Conservation (phyloP, 129 eudicot genomes). For the Logfia minima region DNA sequence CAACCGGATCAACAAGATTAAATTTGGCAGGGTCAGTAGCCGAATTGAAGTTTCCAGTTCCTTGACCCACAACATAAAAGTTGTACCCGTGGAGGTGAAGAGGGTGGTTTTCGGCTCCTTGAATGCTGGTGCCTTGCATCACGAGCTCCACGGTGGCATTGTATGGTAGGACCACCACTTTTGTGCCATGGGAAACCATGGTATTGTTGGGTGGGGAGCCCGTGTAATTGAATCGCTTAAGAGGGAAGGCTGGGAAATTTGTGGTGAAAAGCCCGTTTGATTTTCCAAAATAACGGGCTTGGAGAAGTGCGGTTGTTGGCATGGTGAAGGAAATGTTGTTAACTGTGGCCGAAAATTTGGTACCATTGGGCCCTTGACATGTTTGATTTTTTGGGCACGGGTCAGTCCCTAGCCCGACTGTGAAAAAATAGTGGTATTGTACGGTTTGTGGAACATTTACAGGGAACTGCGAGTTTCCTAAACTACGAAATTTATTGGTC, state of each 20-base stretch:
- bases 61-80: conserved; percentile 64
- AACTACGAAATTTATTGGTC: conserved; percentile 35
- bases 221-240: conserved; percentile 49
- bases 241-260: conserved; percentile 44
- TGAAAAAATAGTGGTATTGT: conserved; percentile 34
- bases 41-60: conserved; percentile 56
- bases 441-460: conserved; percentile 42
- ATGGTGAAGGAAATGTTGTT: conserved; percentile 37
- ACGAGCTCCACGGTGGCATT: conserved; percentile 63
- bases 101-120: conserved; percentile 55
- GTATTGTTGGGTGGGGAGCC: conserved; percentile 64
- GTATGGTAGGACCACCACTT: conserved; percentile 49
- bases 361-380: conserved; percentile 65
- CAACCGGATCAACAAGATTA: conserved; percentile 61
- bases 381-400: conserved; percentile 48
- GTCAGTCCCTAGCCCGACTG: conserved; percentile 46
- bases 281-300: conserved; percentile 47
- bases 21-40: conserved; percentile 45
- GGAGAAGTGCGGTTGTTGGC: conserved; percentile 63
- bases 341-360: conserved; percentile 53
- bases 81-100: conserved; percentile 59
- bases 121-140: conserved; percentile 58
- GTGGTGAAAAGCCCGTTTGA: conserved; percentile 45
- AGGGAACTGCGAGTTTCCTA: conserved; percentile 31
- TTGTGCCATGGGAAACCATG: conserved; percentile 57